phyloP scores from a whole-genome alignment of 2,329 filamentous ascomycete genomes.

The Cladobotryum mycophilum region DNA sequence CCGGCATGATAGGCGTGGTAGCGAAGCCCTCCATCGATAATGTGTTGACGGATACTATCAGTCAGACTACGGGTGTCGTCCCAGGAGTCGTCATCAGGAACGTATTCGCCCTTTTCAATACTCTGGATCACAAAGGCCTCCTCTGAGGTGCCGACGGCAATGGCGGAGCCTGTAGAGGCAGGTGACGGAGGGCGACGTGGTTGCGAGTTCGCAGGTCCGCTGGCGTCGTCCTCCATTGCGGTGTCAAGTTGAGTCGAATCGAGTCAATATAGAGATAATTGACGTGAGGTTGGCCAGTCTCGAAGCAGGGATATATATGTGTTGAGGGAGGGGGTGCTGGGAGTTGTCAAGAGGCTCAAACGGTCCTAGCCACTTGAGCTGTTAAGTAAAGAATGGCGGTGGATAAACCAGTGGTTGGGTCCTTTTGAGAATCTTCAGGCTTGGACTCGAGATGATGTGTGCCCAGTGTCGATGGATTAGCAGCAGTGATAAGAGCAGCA shows the following conservation, averaged over 20 bases:
- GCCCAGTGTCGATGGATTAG: not conserved
- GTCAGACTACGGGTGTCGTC: constrained; percentile 36
- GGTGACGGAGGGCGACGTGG: constrained; percentile 21
- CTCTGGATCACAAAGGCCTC: constrained; percentile 26
- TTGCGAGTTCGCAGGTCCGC: not conserved
- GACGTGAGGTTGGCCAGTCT: too few relatives aligned
- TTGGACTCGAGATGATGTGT: not conserved
- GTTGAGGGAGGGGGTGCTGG: not conserved
- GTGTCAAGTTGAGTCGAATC: not conserved
- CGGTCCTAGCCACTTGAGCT: not conserved
- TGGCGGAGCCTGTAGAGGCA: constrained; percentile 20
- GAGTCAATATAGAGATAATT: not conserved
- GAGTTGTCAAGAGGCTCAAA: not conserved
- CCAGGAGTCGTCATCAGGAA: constrained; percentile 15
- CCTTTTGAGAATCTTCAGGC: not conserved
- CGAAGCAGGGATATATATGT: too few relatives aligned
- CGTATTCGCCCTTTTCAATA: constrained; percentile 28
- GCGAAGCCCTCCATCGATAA: constrained; percentile 34
- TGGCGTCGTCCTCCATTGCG: constrained; percentile 5
- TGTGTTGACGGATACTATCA: constrained; percentile 37
- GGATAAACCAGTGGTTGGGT: not conserved
- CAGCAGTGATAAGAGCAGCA: too few relatives aligned
- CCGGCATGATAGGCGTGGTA: constrained; percentile 38
- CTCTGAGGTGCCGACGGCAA: constrained; percentile 25
- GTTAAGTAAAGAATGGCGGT: not conserved